phyloP scores from a whole-genome alignment of 306 rosid species.

The Cucurbita ficifolia region DNA sequence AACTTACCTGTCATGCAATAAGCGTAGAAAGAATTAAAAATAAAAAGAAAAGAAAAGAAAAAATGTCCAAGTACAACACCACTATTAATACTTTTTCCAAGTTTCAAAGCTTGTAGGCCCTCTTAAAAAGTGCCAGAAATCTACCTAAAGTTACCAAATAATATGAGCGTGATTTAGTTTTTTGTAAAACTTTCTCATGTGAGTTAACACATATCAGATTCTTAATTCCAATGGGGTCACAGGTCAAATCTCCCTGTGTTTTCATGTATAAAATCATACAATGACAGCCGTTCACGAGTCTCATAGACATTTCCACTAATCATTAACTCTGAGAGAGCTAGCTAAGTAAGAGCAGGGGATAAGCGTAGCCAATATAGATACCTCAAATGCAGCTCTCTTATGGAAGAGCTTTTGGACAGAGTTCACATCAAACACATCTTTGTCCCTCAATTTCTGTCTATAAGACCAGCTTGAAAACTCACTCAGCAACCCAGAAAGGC shows the following conservation, averaged over 20 bases:
- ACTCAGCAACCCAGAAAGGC: background rate
- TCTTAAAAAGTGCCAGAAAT: background rate
- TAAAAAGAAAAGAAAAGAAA: background rate
- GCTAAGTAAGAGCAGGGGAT: background rate
- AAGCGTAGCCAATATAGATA: background rate
- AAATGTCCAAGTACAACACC: background rate
- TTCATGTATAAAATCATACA: background rate
- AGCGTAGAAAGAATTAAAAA: background rate
- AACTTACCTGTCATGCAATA: background rate
- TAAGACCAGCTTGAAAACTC: background rate
- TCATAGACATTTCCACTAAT: background rate
- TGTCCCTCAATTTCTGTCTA: background rate
- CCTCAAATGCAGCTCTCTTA: constrained; percentile 2
- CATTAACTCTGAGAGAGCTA: background rate
- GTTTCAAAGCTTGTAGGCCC: constrained; percentile 5
- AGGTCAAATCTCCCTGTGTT: constrained; percentile 6
- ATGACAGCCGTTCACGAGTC: constrained; percentile 3
- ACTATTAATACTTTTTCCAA: constrained; percentile 1
- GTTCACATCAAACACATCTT: background rate
- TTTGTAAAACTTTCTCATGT: background rate
- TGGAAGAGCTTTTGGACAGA: background rate
- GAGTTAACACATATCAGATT: background rate
- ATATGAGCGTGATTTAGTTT: background rate
- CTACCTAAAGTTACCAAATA: background rate
- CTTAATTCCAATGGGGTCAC: constrained; percentile 2